Base-by-base conservation (phyloP, 2,329 filamentous ascomycete species). In the Botrytis elliptica region DNA sequence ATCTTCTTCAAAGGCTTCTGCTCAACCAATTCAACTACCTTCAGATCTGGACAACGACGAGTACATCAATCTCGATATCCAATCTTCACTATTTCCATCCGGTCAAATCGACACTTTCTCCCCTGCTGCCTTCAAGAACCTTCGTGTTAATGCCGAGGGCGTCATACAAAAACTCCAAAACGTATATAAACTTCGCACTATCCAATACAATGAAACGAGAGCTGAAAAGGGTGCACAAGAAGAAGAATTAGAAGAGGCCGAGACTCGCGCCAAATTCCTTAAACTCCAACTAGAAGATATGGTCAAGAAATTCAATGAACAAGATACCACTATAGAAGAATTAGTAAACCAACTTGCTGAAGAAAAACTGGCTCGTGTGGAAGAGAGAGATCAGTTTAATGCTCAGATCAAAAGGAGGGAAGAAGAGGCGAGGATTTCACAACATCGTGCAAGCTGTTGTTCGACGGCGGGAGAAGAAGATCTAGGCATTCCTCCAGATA, bases 261-360 rank as follows among this genome's bases (percentile, higher is more conserved):
- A 87, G 71, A 86, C 85, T 8, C 84, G 88, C 4, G 84, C 85
- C 10, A 82, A 84, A 33, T 85, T 88, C 77, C 83, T 91, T 59
- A 88, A 88, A 79, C 83, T 85, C 77, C 89, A 91, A 79, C 84
- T 92, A 0, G 87, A 91, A 76, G 86, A 86, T 66, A 88, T 91
- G 84, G 86, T 87, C 2, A 81, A 80, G 25, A 85, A 85, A 76
- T 86, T 86, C 0, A 82, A 84, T 4, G 86, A 89, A 77, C 87
- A 88, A 75, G 88, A 91, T 77, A 77, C 81, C 10, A 83, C 83
- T 3, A 87, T 89, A 79, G 82, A 84, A 65, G 81, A 84, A 42
- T 80, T 89, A n/a, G 81, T 86, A 60, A 83, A 82, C n/a, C 85
- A 87, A 73, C 81, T 90, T 29, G 83, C 83, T 4, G 83, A 83